Base-by-base conservation (phyloP, 257 asterid genomes). In the Salvia rosmarinus region DNA sequence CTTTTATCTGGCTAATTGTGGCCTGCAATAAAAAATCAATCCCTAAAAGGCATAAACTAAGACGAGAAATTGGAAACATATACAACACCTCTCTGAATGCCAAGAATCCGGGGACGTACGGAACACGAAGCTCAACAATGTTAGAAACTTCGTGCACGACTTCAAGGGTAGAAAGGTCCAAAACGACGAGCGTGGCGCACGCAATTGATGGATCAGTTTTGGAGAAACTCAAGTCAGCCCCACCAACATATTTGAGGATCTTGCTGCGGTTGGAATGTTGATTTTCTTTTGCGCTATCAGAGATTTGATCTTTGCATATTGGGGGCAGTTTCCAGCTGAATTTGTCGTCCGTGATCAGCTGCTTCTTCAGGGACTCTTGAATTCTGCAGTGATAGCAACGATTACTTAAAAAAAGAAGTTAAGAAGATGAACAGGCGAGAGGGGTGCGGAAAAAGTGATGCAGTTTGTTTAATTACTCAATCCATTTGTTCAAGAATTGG, bases 141-240 rank as follows among this genome's bases (percentile, higher is more conserved):
- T 84, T 75, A 51, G 78, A 88, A 80, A 86, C 94, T 73, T 90
- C 92, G 71, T 88, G 75, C 44, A 90, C 89, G 65, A 86, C 89
- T 73, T 80, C 79, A 34, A 86, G 87, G 17, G 90, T 84, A 13
- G 67, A 46, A 13, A 87, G 50, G 23, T 93, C 91, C 82, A 93
- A 60, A 51, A 93, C 96, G 77, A 89, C 97, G 40, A 93, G 85
- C 6, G 89, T 74, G 5, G 87, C 98, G 63, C 98, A 90, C 0
- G 98, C 97, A 75, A 87, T 71, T 19, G 90, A 83, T 1, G 94
- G 82, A 46, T 93, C 92, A n/a, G 67, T 74, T 73, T 85, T 93
- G 4, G 90, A 81, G 82, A 92, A 92, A 66, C 96, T 92, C 85
- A 90, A 73, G 87, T 92, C 98, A 76, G 87, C 98, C 34, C 97